Evolutionary conservation across 768 basidiomycete species (phyloP), one percentile per base, ranked within the genome.

Genomic region (Calocybe cyanea): DNA sequence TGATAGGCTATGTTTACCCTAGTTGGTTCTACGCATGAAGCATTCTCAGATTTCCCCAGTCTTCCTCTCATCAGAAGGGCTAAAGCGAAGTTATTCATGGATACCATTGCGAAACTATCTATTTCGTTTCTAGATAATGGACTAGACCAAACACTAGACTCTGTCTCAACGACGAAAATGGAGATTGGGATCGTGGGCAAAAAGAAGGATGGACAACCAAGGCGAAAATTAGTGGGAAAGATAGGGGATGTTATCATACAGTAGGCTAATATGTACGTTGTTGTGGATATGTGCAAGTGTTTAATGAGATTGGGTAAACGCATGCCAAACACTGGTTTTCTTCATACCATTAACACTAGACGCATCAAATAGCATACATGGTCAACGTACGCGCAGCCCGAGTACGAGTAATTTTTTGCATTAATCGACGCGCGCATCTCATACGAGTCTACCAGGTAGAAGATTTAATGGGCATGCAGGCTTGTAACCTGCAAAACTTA

Each of bases 401-500:
- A 57, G 73, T 73, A 63, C 21, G 62, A 37, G 20, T 14, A 34
- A 32, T 15, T 46, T n/a, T 23, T 35, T 40, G 18, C 5, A 8
- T 5, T 19, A 15, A 7, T 21, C 8, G 2, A 23, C 35, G 30
- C 21, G 8, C n/a, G 7, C n/a, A 34, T 8, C 24, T 20, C 13
- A 41, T 20, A 4, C 23, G 14, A 24, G n/a, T 18, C 38, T 13
- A n/a, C 15, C 7, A 94, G 91, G 76, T 91, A 55, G 89, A 87
- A 38, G 94, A 96, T 67, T 80, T 96, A 46, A 69, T 80, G 57
- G 92, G 90, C 15, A 97, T 97, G 94, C 94, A 97, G 65, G 88
- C 92, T 48, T 91, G 90, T 66, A 97, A 96, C 66, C 71, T 95
- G 48, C 86, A 93, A 66, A 96, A 96, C 59, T 73, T 97, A 14